Evolutionary conservation across 202 grass and related monocot genomes (phyloP), one percentile per base, ranked within the genome.

Genomic region (Zoysia matrella): DNA sequence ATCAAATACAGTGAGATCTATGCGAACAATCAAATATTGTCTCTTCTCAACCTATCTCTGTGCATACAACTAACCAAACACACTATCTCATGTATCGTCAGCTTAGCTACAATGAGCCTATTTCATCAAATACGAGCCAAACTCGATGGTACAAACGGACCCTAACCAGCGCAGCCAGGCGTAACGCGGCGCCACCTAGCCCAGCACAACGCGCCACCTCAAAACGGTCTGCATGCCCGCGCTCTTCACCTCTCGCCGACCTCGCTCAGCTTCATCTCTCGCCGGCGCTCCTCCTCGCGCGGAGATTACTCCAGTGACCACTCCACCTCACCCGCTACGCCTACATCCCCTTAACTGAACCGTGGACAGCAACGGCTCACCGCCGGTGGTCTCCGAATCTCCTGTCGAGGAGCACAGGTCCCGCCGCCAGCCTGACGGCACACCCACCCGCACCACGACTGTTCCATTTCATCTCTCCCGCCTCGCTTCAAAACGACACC

Each of bases 401-500:
- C n/a, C n/a, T n/a, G n/a, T n/a, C n/a, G n/a, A n/a, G n/a, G 11
- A 4, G 0, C 14, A 1, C 6, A 43, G 73, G 50, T 6, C 78
- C 80, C 73, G 60, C 16, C 15, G 73, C 83, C 88, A 86, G 87
- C 78, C n/a, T 55, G 72, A 77, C 67, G 36, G 73, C 74, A 41
- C 18, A 60, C 73, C n/a, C 11, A 14, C 1, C 49, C 40, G 53
- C 67, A 61, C 74, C 79, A 67, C 58, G 46, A 73, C 67, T 18
- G n/a, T 6, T 6, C 10, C 18, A 1, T 15, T 10, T 18, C 60
- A 11, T 22, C 60, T 62, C 55, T n/a, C n/a, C 22, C 22, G 4
- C 60, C 60, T 77, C 91, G 78, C 91, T 94, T 94, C 70, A 72
- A 94, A 86, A 85, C 85, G 43, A 83, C 82, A 62, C 43, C 71